Evolutionary conservation across 2,329 filamentous ascomycete species (phyloP).

Genomic region (Pseudogymnoascus sp.): DNA sequence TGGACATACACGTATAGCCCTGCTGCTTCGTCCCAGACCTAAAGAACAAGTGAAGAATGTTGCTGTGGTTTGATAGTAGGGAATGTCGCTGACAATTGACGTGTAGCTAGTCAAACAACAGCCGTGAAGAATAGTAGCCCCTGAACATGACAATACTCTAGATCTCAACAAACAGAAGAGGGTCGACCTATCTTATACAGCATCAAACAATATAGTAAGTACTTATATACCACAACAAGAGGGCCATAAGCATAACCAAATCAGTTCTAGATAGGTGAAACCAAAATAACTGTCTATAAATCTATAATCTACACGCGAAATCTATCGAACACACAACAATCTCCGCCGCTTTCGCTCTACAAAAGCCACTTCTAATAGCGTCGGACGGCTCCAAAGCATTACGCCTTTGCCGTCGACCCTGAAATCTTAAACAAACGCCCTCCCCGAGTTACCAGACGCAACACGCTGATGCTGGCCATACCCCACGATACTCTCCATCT

Average conservation of each 20-base stretch:
- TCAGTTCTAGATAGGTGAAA: not conserved
- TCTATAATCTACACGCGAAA: not conserved
- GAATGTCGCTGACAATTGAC: too few species aligned
- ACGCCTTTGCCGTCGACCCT: not conserved
- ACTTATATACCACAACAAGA: not conserved
- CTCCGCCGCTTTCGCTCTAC: not conserved
- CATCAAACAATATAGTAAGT: not conserved
- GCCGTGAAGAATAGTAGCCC: too few species aligned
- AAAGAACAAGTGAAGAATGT: not conserved
- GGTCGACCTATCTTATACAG: too few species aligned
- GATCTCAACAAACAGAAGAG: too few species aligned
- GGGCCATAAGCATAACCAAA: not conserved
- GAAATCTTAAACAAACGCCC: not conserved
- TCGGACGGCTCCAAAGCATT: not conserved
- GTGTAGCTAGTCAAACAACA: too few species aligned
- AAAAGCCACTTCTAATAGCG: not conserved
- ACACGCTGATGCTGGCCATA: not conserved
- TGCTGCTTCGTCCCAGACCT: not conserved
- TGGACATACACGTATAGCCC: not conserved
- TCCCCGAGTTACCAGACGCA: not conserved
- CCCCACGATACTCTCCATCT: not conserved
- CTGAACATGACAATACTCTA: too few species aligned
- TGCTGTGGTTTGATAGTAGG: too few species aligned
- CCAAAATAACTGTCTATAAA: not conserved
- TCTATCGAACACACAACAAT: not conserved